Evolutionary conservation across 2,329 filamentous ascomycete species (phyloP), one percentile per base, ranked within the genome.

Genomic region (Penicillium sp.): DNA sequence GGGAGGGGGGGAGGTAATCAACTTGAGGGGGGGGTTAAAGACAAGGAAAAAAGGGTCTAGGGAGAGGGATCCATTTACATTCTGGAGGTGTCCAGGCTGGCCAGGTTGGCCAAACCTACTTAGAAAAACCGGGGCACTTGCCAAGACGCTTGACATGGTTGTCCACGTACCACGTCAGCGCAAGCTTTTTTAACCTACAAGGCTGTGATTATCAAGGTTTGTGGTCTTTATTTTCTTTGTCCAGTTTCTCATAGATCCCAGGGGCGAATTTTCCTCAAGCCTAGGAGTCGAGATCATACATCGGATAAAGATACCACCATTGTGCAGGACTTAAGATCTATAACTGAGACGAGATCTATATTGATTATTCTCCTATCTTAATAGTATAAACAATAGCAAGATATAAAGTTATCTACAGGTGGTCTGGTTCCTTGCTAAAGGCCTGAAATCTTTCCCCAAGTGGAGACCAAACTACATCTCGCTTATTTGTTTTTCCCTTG

Each of bases 91-190:
- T 41, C 19, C 39, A 41, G 39, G 39, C 19, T 13, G 39, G 37
- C 37, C n/a, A 37, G 33, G 33, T 19, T 41, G 37, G 39, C 39
- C 19, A 41, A 41, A 41, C 19, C 39, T 41, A 21, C 21, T 41
- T 41, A 14, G 22, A 39, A 39, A 39, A 39, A 33, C 35, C 8
- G n/a, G 39, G 39, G 39, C 19, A 21, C 13, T 9, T 41, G 33
- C 48, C 48, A 50, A 50, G 48, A 24, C 48, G 22, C 48, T 50
- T 50, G 33, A 50, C 48, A 50, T 50, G n/a, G 41, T 50, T 50
- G 48, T 27, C 33, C 33, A 50, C 48, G 31, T 50, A 39, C 35
- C n/a, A 39, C 2, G 8, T 10, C 16, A 19, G 35, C 35, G 35
- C 35, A 39, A 39, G 35, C 35, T 39, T 39, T 19, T 39, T 39